phyloP scores from a whole-genome alignment of 805 yeast genomes.

The Wickerhamiella bombiphila region DNA sequence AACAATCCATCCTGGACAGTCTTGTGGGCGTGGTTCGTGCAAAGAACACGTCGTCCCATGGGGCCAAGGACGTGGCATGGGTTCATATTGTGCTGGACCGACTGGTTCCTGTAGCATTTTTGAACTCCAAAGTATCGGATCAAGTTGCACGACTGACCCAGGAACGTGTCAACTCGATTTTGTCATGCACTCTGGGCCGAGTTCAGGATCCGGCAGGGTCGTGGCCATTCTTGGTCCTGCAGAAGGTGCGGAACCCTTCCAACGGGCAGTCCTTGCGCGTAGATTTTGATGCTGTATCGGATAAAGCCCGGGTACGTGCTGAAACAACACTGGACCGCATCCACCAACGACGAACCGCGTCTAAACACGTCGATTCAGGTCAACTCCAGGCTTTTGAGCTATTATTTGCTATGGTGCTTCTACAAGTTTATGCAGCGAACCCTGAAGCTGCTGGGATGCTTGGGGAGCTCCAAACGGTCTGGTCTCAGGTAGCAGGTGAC shows the following conservation, averaged over 20 bases:
- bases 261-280: conserved; percentile 20
- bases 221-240: conserved; percentile 38
- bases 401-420: conserved; percentile 56
- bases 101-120: conserved; percentile 31
- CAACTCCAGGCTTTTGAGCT: conserved; percentile 57
- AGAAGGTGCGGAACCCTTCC: conserved; percentile 7
- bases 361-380: conserved; percentile 25
- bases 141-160: conserved; percentile 19
- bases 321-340: conserved; percentile 34
- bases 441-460: conserved; percentile 61
- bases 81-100: conserved; percentile 28
- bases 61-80: conserved; percentile 16
- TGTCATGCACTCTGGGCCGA: conserved; percentile 40
- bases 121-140: conserved; percentile 16
- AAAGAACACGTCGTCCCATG: no score
- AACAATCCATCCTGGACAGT: conserved; percentile 48
- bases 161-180: conserved; percentile 45
- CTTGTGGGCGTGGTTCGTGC: conserved; percentile 31
- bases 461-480: conserved; percentile 55
- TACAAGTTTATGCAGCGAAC: conserved; percentile 62
- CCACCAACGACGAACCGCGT: conserved; percentile 24
- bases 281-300: conserved; percentile 46
- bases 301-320: conserved; percentile 34
- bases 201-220: conserved; percentile 28
- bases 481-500: conserved; percentile 29